A percentile compares a stretch with the other conserved stretches of the same genome.
phyloP scores from a whole-genome alignment of 140 eudicot species.

The Senecio squalidus region DNA sequence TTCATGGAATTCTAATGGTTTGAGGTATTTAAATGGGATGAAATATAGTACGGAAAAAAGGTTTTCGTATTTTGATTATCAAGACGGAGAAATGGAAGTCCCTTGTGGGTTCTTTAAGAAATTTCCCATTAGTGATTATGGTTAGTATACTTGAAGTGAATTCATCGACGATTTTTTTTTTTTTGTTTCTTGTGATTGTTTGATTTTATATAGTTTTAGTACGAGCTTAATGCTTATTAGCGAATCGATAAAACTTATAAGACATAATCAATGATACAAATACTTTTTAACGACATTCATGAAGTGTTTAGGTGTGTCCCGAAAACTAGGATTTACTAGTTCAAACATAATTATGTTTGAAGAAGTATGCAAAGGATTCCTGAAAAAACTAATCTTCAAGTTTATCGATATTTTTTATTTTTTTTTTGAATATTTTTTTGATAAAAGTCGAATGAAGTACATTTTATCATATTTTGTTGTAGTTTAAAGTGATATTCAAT shows the following conservation, averaged over 20 bases:
- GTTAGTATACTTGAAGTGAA: slow-evolving; percentile 46
- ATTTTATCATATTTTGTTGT: no score
- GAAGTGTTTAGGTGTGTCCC: no score
- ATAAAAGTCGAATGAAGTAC: no score
- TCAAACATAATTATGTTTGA: no score
- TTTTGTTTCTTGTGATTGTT: slow-evolving; percentile 1
- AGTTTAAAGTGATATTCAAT: no score
- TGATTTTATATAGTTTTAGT: not conserved
- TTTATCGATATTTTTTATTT: no score
- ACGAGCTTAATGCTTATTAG: not conserved
- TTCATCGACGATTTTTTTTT: slow-evolving; percentile 2
- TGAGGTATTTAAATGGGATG: slow-evolving; percentile 69
- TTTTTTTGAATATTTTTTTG: no score
- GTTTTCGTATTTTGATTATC: slow-evolving; percentile 50
- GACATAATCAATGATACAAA: not conserved
- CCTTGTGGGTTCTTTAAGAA: slow-evolving; percentile 75
- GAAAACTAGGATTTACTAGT: no score
- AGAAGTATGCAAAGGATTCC: no score
- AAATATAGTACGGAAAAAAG: slow-evolving; percentile 47
- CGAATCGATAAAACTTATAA: not conserved
- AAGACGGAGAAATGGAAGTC: slow-evolving; percentile 37
- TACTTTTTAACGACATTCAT: not conserved
- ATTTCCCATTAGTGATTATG: slow-evolving; percentile 51
- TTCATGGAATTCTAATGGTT: slow-evolving; percentile 12
- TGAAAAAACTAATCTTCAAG: no score